Conservation (phyloP, 2,329 filamentous ascomycete genomes). For the Monosporascus sp. region DNA sequence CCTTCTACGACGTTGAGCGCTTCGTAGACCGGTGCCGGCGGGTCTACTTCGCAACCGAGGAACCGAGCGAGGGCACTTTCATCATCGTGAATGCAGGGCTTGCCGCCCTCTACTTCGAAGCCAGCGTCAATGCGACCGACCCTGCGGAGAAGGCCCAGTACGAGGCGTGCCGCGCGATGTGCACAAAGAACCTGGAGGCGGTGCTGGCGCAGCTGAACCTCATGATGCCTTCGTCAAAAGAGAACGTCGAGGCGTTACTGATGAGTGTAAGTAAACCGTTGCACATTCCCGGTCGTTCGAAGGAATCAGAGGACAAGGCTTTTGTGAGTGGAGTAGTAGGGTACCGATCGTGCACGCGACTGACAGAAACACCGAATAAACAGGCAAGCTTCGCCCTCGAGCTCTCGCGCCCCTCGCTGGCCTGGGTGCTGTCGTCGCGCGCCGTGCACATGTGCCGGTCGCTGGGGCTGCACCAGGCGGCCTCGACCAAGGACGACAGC, state of each 20-base stretch:
- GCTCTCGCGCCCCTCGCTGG: slow-evolving; percentile 23
- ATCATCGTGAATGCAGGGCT: slow-evolving; percentile 31
- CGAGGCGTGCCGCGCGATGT: slow-evolving; percentile 21
- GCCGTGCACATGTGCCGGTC: slow-evolving; percentile 29
- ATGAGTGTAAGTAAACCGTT: slow-evolving; percentile 33
- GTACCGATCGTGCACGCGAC: no score
- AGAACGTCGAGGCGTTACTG: slow-evolving; percentile 44
- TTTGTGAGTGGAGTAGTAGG: no score
- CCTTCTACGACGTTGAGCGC: slow-evolving; percentile 43
- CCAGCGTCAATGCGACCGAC: slow-evolving; percentile 15
- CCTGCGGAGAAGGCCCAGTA: slow-evolving; percentile 19
- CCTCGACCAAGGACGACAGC: slow-evolving; percentile 20
- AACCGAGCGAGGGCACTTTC: slow-evolving; percentile 44
- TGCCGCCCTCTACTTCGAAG: slow-evolving; percentile 28
- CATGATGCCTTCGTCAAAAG: slow-evolving; percentile 40
- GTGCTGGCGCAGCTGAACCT: slow-evolving; percentile 34
- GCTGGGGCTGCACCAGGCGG: slow-evolving; percentile 25
- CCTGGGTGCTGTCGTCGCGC: slow-evolving; percentile 24
- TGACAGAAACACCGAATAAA: background rate
- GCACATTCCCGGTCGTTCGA: background rate
- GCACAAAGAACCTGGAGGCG: slow-evolving; percentile 26
- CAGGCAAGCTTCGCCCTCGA: slow-evolving; percentile 24
- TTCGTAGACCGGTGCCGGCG: slow-evolving; percentile 46
- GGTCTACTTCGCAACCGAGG: slow-evolving; percentile 46
- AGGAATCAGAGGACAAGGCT: no score